Conservation (phyloP, 441 rosid species). For the Breynia disticha region DNA sequence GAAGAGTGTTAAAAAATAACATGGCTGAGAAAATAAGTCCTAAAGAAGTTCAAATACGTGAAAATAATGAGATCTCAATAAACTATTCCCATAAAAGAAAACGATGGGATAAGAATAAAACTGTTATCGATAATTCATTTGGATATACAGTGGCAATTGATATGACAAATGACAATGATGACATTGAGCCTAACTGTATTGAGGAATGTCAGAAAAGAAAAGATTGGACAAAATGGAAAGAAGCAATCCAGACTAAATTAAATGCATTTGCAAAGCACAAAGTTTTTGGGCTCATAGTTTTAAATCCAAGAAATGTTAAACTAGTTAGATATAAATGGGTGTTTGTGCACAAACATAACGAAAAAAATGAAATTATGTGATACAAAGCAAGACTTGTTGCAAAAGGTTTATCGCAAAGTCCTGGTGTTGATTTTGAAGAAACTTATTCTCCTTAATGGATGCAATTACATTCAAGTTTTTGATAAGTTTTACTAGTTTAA, state of each 20-base stretch:
- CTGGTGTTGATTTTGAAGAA: neutral
- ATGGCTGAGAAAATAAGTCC: no score
- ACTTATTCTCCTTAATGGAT: constrained; percentile 1
- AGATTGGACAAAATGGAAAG: neutral
- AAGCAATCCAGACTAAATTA: neutral
- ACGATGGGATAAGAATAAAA: neutral
- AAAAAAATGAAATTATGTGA: neutral
- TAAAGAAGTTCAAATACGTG: no score
- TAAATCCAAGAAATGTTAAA: neutral
- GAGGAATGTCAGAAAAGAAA: neutral
- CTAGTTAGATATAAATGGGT: no score
- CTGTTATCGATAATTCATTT: neutral
- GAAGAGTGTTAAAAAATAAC: no score
- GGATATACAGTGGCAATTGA: neutral
- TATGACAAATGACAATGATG: neutral
- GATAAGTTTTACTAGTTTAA: no score
- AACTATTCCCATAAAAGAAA: neutral
- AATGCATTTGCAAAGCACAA: neutral
- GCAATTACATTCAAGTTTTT: constrained; percentile 2
- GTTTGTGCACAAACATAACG: neutral
- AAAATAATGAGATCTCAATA: neutral
- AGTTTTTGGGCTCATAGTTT: neutral
- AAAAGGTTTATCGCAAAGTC: neutral
- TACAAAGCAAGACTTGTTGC: no score
- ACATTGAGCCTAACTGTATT: neutral